Evolutionary conservation across 768 basidiomycete species (phyloP).

Genomic region (Dioszegia crocea): DNA sequence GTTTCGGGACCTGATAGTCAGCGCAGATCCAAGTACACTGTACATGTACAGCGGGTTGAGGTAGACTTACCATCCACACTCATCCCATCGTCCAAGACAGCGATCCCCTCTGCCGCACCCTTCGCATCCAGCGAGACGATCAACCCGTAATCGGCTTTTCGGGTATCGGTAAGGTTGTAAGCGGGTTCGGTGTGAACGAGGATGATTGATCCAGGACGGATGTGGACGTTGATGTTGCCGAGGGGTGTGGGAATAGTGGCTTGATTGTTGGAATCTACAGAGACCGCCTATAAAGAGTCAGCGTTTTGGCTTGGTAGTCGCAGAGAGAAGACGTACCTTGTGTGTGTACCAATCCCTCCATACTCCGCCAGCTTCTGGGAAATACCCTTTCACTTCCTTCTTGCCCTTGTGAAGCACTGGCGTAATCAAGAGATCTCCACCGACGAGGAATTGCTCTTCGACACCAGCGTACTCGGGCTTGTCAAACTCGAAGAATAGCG

Average conservation of each 20-base stretch:
- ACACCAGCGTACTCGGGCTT: conserved; percentile 58
- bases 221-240: conserved; percentile 69
- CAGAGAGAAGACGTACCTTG: conserved; percentile 1
- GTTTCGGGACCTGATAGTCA: conserved; percentile 32
- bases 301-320: conserved; percentile 13
- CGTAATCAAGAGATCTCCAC: conserved; percentile 67
- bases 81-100: conserved; percentile 69
- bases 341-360: conserved; percentile 14
- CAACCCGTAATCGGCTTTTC: conserved; percentile 60
- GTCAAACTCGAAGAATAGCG: conserved; percentile 70
- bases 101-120: conserved; percentile 59
- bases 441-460: conserved; percentile 64
- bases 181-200: conserved; percentile 62
- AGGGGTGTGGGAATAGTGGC: conserved; percentile 61
- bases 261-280: conserved; percentile 50
- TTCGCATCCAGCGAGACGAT: conserved; percentile 58
- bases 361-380: conserved; percentile 22
- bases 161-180: conserved; percentile 67
- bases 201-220: conserved; percentile 66
- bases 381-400: conserved; percentile 60
- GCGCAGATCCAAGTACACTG: neutral
- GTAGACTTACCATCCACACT: conserved; percentile 60
- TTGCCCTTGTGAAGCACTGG: conserved; percentile 69
- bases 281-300: conserved; percentile 19
- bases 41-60: neutral